Base-by-base conservation (phyloP, 257 asterid genomes). In the Coffea eugenioides region DNA sequence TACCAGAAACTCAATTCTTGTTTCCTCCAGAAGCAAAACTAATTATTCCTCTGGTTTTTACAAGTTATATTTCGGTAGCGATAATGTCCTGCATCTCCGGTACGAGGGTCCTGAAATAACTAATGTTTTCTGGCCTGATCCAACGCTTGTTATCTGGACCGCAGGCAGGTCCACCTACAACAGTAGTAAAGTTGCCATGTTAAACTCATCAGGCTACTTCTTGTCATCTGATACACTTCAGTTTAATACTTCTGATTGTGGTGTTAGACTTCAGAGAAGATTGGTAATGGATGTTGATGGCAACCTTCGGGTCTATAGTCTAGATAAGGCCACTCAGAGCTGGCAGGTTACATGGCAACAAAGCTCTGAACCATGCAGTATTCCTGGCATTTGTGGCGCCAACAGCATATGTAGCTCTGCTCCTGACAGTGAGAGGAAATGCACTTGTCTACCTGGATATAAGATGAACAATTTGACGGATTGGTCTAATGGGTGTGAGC, bases 281-380 rank as follows among this genome's bases (percentile, higher is more conserved):
- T 74, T 86, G 51, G 84, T 62, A 13, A 73, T 86, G n/a, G 89
- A 83, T 25, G 77, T 59, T 0, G 91, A 88, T 77, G 90, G 90
- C 3, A 79, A 79, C 41, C 71, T 84, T n/a, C 75, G 91, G 8
- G 83, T 81, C 1, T 83, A 86, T 61, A 86, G 85, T 57, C 77
- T 86, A 36, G 81, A 84, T 36, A 75, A 36, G 48, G 34, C 62
- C 2, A 56, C 59, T 1, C 75, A 64, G 20, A 73, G n/a, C 15
- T 88, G 90, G 90, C 12, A 71, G 15, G 83, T 88, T 43, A 64
- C 91, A 5, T 86, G 91, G 90, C 84, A 84, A 83, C 79, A 76
- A 0, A 48, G 46, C 8, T 0, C 6, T 12, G 39, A 73, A 20
- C 86, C 87, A 0, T 88, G 90, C 54, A 75, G 10, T 4, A 61